These are phyloP conservation scores for Butyriboletus appendiculatus DNA, from an alignment of 1,284 basidiomycete species.

Conservation along the genomic window DNA sequence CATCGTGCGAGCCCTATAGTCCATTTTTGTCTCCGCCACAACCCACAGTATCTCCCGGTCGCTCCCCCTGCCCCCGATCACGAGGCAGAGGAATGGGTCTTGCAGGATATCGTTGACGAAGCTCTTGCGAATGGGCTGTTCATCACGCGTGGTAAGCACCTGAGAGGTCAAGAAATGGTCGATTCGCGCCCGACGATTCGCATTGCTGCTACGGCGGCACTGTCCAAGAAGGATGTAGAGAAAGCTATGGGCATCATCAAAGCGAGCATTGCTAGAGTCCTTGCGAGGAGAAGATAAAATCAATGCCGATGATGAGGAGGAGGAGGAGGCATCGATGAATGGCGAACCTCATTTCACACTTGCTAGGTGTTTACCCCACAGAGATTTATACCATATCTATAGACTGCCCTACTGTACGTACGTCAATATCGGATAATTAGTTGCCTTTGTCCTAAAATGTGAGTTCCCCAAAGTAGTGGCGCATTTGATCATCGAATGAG, in stretches of 20 bases:
- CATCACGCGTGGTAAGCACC: slow-evolving; percentile 78
- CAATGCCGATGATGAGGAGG: background rate
- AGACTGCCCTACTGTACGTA: slow-evolving; percentile 15
- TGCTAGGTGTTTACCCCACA: background rate
- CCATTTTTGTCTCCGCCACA: slow-evolving; percentile 73
- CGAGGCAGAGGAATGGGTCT: slow-evolving; percentile 70
- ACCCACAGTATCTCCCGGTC: slow-evolving; percentile 29
- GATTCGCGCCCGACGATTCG: slow-evolving; percentile 87
- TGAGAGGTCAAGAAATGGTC: slow-evolving; percentile 81
- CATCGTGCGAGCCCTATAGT: slow-evolving; percentile 87
- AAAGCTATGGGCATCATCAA: slow-evolving; percentile 82
- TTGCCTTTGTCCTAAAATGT: background rate
- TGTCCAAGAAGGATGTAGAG: slow-evolving; percentile 90
- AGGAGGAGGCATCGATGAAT: too few relatives aligned
- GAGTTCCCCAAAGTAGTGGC: too few relatives aligned
- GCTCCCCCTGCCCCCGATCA: slow-evolving; percentile 48
- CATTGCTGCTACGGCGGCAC: slow-evolving; percentile 75
- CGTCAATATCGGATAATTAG: slow-evolving; percentile 4
- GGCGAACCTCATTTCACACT: background rate
- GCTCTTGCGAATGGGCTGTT: slow-evolving; percentile 76
- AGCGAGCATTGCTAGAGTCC: slow-evolving; percentile 72
- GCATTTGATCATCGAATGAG: too few relatives aligned
- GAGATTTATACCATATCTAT: slow-evolving; percentile 27
- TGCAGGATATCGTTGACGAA: slow-evolving; percentile 92
- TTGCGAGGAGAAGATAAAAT: slow-evolving; percentile 43